Evolutionary conservation across 257 asterid genomes (phyloP).

Genomic region (Solanum chiquidenum): DNA sequence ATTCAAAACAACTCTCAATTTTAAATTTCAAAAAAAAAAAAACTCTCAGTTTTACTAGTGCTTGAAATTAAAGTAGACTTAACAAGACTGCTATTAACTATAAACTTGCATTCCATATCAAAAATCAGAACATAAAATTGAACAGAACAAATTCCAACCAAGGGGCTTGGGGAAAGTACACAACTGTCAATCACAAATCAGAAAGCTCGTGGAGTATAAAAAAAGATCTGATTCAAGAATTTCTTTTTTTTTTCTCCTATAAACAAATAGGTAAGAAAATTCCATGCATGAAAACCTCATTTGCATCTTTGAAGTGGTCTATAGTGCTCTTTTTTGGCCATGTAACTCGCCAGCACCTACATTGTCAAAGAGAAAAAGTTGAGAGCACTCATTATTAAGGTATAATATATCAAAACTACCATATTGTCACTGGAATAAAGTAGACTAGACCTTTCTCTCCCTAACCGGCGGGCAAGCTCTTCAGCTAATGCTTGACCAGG

Average conservation of each 20-base stretch:
- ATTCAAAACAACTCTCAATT: not conserved
- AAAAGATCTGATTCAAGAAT: not conserved
- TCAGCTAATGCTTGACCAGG: slow-evolving; percentile 98
- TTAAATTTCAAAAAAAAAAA: not conserved
- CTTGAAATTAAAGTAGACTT: not conserved
- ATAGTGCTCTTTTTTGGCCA: slow-evolving; percentile 77
- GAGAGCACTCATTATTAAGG: not conserved
- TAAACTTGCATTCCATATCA: not conserved
- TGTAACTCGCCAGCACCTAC: slow-evolving; percentile 94
- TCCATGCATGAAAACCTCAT: slow-evolving; percentile 49
- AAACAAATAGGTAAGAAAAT: not conserved
- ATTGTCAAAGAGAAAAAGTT: slow-evolving; percentile 7
- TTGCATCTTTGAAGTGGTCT: slow-evolving; percentile 79
- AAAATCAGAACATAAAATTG: not conserved
- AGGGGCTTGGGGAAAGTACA: not conserved
- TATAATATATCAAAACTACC: not conserved
- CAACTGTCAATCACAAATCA: not conserved
- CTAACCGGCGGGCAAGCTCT: slow-evolving; percentile 96
- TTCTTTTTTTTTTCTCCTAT: not conserved
- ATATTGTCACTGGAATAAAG: not conserved
- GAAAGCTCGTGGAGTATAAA: not conserved
- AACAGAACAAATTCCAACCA: not conserved
- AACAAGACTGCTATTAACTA: not conserved
- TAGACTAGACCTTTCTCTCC: slow-evolving; percentile 69
- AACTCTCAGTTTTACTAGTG: not conserved